phyloP scores from a whole-genome alignment of 148 eudicot species.

The Vaccinium corymbosum region DNA sequence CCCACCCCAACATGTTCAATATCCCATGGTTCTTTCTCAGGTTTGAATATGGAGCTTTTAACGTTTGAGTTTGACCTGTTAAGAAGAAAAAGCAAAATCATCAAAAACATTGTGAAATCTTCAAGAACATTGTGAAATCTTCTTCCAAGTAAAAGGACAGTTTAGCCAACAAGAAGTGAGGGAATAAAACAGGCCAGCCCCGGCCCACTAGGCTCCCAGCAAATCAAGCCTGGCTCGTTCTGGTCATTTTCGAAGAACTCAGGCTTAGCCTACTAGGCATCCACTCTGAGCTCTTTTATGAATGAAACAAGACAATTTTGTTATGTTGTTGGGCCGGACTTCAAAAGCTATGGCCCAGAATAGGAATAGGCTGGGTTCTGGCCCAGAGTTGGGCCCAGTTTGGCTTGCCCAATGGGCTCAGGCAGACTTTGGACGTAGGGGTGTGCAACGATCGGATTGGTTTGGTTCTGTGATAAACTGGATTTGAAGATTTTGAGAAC shows the following conservation, averaged over 20 bases:
- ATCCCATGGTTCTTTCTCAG: conserved; percentile 59
- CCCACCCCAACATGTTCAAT: conserved; percentile 85
- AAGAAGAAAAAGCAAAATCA: neutral
- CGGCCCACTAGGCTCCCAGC: no score
- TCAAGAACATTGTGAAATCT: neutral
- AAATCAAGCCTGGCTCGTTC: no score
- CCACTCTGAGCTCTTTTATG: no score
- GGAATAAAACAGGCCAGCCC: no score
- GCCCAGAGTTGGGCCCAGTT: neutral
- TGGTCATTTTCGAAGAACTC: no score
- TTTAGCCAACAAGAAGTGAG: no score
- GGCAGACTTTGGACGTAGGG: neutral
- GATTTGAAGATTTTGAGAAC: no score
- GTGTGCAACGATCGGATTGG: neutral
- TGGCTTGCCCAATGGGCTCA: neutral
- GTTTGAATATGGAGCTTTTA: conserved; percentile 34
- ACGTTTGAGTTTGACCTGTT: conserved; percentile 49
- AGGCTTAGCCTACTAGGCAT: no score
- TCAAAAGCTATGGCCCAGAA: neutral
- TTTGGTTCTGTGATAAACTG: no score
- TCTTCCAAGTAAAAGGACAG: neutral
- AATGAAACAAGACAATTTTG: no score
- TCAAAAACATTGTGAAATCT: neutral
- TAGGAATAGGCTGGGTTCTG: neutral
- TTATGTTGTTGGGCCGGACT: neutral